Conservation (phyloP, 129 eudicot species). For the Pulicaria dysenterica region DNA sequence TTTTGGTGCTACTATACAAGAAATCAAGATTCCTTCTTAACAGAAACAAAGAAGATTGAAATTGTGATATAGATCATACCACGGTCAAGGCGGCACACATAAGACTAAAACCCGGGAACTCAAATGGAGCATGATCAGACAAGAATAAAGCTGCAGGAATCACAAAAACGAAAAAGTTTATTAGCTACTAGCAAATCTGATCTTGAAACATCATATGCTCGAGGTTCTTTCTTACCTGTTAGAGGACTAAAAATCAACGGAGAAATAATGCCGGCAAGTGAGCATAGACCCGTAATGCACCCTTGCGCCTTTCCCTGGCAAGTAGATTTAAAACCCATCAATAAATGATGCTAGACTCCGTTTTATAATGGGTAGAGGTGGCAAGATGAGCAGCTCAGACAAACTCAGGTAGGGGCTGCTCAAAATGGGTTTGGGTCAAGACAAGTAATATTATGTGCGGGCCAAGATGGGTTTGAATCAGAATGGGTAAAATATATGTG, state of each 20-base stretch:
- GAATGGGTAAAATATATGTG: no score
- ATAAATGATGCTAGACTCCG: background rate
- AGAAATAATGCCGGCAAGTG: conserved; percentile 61
- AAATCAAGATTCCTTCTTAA: background rate
- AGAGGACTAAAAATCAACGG: conserved; percentile 82
- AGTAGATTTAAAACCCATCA: conserved; percentile 11
- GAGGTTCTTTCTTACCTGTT: conserved; percentile 49
- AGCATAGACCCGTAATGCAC: conserved; percentile 68
- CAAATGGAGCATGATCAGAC: conserved; percentile 74
- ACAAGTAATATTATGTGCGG: no score
- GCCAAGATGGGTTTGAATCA: no score
- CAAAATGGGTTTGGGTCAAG: background rate
- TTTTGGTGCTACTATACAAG: background rate
- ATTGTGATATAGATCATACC: conserved; percentile 38
- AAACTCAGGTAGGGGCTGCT: no score
- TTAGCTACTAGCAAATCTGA: conserved; percentile 2
- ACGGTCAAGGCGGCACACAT: conserved; percentile 57
- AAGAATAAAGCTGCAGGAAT: conserved; percentile 60
- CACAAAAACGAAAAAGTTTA: background rate
- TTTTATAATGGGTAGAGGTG: no score
- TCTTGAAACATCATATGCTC: background rate
- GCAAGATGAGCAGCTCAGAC: no score
- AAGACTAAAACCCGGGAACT: conserved; percentile 86
- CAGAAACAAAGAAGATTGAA: background rate
- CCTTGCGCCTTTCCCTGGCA: conserved; percentile 61